Base-by-base conservation (phyloP, 495 filamentous ascomycete species). In the Neurospora discreta region DNA sequence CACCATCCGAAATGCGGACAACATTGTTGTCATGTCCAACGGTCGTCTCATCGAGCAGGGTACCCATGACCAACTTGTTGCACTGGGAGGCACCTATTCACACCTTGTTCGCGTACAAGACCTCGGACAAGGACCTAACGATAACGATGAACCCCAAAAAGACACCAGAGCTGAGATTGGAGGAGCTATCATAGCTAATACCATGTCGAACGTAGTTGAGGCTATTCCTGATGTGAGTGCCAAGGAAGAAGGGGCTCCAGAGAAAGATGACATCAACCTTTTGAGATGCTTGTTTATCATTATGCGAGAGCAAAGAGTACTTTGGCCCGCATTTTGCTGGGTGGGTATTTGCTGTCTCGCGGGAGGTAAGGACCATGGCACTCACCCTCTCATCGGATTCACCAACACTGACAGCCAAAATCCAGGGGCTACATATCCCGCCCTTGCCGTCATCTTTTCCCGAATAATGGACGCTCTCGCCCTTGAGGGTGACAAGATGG, bases 1-100 rank as follows among this genome's bases (percentile, higher is more conserved):
- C 18, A 92, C 91, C 11, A 89, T 93, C 58, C 82, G 85, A 23
- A 87, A 88, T 70, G 90, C 90, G 0, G 88, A 93, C 78, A 82
- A 84, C 39, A 93, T 93, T 43, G 87, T 90, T 65, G 86, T 92
- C 74, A 84, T 93, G 74, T 84, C 90, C 23, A 80, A 78, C 8
- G 90, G 58, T 69, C 74, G 42, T 7, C 84, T 91, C 68, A 80
- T 90, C 33, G 91, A 93, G 74, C 74, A 81, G 67, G 91, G 92
- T 0, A 90, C 86, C 7, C 91, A 92, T 77, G 82, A 84, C 1
- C 84, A 88, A 72, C 79, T 94, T 71, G 73, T 93, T 5, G 80
- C 80, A n/a, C 77, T 82, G 39, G 77, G 75, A 8, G 85, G 86
- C 0, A 86, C 76, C 20, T 87, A 87, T 73, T 80, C 75, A 4